Base-by-base conservation (phyloP, 1,284 basidiomycete genomes). In the Cutaneotrichosporon curvatum region DNA sequence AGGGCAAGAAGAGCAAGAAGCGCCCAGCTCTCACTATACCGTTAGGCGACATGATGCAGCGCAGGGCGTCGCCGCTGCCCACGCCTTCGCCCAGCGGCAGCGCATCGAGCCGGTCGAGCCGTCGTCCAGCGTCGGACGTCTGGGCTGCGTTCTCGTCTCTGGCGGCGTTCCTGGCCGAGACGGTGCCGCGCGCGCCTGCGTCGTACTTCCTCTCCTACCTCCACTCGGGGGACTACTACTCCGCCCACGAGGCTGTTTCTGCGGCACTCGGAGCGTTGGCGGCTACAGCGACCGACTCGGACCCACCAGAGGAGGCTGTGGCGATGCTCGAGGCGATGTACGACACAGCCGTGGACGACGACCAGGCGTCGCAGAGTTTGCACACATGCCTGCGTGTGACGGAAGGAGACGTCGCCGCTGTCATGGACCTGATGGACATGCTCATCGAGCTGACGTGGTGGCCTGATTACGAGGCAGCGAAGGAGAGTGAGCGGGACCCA, bases 381-480 rank as follows among this genome's bases (percentile, higher is more conserved):
- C 59, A 59, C 16, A 40, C 66, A 2, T 67, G 66, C 35, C 45
- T 63, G 12, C 48, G 57, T 25, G 63, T 59, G 1, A 53, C 61
- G 0, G 60, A 61, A 11, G 56, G 56, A 1, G 67, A 72, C 43
- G 56, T 68, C 15, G 51, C 55, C 2, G 52, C 44, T 1, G 65
- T 63, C 0, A 64, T 72, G 54, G 65, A 71, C 41, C 60, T 72
- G 18, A 61, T 66, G 57, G 62, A 64, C 35, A 43, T 67, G 4
- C 38, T 72, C 28, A 50, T 37, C 20, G 67, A 68, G 37, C 58
- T 69, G 28, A 59, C 51, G 10, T 43, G 53, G 33, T 68, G 65
- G 61, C 60, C 61, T 8, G 57, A 67, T 39, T 60, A 57, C 16
- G 57, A 62, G 22, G 56, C 52, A 10, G 49, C 55, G 2, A 43